A percentile compares a stretch with the other conserved stretches of the same genome.
phyloP scores from a whole-genome alignment of 2,329 filamentous ascomycete genomes.

The Calcarisporium arbuscula region DNA sequence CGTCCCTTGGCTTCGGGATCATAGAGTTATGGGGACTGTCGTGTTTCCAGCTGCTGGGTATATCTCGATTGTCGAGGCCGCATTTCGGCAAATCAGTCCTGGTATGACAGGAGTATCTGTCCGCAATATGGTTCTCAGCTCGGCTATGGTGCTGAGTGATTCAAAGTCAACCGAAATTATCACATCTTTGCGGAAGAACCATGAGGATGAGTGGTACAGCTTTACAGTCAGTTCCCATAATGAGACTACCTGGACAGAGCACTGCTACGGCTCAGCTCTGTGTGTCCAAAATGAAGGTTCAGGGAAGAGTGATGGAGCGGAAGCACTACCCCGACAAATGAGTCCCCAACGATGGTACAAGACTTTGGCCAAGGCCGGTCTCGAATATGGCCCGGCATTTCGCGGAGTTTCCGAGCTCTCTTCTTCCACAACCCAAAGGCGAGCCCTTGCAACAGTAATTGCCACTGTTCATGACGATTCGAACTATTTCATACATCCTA shows the following conservation, averaged over 20 bases:
- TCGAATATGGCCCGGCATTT: neutral
- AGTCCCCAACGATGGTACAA: too few relatives aligned
- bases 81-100: slow-evolving; percentile 16
- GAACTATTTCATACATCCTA: too few relatives aligned
- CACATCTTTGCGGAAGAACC: too few relatives aligned
- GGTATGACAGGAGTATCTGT: slow-evolving; percentile 3
- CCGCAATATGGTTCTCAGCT: slow-evolving; percentile 6
- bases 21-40: slow-evolving; percentile 30
- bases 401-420: slow-evolving; percentile 15
- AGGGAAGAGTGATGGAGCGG: too few relatives aligned
- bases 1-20: slow-evolving; percentile 38
- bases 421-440: neutral
- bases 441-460: too few relatives aligned
- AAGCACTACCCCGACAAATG: too few relatives aligned
- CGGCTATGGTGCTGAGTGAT: slow-evolving; percentile 4
- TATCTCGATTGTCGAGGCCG: slow-evolving; percentile 35
- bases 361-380: neutral
- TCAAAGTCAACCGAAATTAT: slow-evolving; percentile 2
- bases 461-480: too few relatives aligned
- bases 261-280: too few relatives aligned
- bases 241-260: too few relatives aligned
- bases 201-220: too few relatives aligned
- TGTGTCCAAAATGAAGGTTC: slow-evolving; percentile 18
- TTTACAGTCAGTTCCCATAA: too few relatives aligned
- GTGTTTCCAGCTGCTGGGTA: slow-evolving; percentile 39